Conservation (phyloP, 2,329 filamentous ascomycete species). For the Fusarium lateritium region DNA sequence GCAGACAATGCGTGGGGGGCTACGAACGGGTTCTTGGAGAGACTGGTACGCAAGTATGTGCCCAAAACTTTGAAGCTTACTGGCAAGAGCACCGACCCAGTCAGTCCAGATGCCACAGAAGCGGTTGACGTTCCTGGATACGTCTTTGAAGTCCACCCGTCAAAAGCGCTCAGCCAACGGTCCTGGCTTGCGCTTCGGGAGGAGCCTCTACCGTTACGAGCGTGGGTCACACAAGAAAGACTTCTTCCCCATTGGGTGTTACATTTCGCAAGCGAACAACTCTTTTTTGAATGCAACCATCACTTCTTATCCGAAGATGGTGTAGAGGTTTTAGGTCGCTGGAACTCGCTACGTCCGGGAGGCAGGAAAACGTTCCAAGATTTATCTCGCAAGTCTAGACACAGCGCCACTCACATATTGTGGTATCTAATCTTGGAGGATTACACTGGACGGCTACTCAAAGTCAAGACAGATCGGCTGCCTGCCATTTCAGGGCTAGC, state of each 20-base stretch:
- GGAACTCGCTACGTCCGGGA: slow-evolving; percentile 8
- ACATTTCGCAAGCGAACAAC: slow-evolving; percentile 18
- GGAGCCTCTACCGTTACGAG: slow-evolving; percentile 17
- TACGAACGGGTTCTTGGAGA: not conserved
- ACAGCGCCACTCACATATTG: not conserved
- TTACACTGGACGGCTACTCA: not conserved
- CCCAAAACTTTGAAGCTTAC: not conserved
- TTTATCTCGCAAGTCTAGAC: not conserved
- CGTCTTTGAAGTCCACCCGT: not conserved
- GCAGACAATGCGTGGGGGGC: not conserved
- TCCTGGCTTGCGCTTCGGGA: not conserved
- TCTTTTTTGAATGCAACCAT: slow-evolving; percentile 28
- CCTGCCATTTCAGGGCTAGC: slow-evolving; percentile 4
- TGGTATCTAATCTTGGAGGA: slow-evolving; percentile 1
- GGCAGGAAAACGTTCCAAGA: not conserved
- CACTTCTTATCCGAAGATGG: slow-evolving; percentile 28
- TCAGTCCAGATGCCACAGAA: not conserved
- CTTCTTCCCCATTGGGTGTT: slow-evolving; percentile 17
- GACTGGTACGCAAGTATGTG: not conserved
- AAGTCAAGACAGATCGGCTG: not conserved
- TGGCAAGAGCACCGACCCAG: not conserved
- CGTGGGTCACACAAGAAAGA: slow-evolving; percentile 28
- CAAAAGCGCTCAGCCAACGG: not conserved
- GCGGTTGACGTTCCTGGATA: not conserved
- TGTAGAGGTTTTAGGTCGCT: not conserved